A percentile compares a stretch with the other conserved stretches of the same genome.
phyloP scores from a whole-genome alignment of 306 rosid genomes.

The Nissolia schottii region DNA sequence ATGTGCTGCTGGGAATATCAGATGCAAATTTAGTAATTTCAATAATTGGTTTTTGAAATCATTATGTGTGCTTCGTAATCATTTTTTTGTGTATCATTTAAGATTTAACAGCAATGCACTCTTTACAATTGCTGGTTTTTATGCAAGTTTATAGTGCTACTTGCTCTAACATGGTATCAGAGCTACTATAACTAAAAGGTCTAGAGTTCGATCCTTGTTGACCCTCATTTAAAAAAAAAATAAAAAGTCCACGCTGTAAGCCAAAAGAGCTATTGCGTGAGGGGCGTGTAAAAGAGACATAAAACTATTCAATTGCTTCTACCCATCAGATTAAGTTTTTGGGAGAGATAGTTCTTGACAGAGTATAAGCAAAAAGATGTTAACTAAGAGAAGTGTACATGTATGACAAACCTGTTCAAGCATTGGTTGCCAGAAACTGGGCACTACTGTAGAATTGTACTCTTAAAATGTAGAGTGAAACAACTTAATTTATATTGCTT shows the following conservation, averaged over 20 bases:
- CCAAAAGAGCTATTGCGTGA: no score
- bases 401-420: not conserved
- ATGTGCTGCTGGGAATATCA: not conserved
- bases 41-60: not conserved
- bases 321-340: no score
- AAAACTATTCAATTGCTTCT: no score
- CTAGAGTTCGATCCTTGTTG: no score
- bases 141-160: not conserved
- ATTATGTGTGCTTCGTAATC: conserved; percentile 8
- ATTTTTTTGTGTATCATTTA: not conserved
- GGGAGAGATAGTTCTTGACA: no score
- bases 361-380: not conserved
- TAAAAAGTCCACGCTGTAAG: no score
- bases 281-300: no score
- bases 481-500: not conserved
- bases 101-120: no score
- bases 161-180: no score
- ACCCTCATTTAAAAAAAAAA: no score
- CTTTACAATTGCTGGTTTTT: not conserved
- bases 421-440: not conserved
- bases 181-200: no score
- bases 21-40: conserved; percentile 3
- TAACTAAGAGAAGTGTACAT: not conserved
- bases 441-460: not conserved
- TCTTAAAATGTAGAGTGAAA: not conserved